Evolutionary conservation across 805 yeast genomes (phyloP), one percentile per base, ranked within the genome.

Genomic region (Vanderwaltozyma verrucispora): DNA sequence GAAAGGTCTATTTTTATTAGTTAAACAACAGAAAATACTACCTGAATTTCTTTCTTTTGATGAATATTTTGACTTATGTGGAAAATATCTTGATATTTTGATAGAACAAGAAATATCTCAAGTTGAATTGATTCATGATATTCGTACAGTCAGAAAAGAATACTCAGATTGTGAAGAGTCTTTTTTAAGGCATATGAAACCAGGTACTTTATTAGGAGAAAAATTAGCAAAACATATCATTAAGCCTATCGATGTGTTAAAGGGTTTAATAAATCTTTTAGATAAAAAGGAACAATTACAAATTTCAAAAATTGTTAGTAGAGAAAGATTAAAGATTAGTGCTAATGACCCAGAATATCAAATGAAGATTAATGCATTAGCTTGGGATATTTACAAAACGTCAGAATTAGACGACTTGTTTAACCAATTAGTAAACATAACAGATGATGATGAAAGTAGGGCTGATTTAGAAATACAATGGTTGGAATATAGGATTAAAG

Each of bases 1-100:
- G 94, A 85, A 83, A 50, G 97, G 97, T 1, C 66, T 79, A 41
- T 60, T 76, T 41, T 69, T 73, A 33, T 56, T 75, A 1, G 43
- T 56, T 11, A 45, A 45, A 28, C 33, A 35, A 1, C 48, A 58
- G 11, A 46, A 48, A 8, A 36, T 46, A 13, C 28, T 56, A 5
- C 53, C 63, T 3, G 69, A 73, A 37, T 63, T 61, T 44, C 49
- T 54, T 4, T 39, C 57, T 2, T 77, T 71, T 54, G 48, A 50
- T 30, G 40, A 53, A 21, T 50, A 45, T 37, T 78, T 80, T 48
- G 48, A 56, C 0, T 64, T 72, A 5, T 51, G 73, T 38, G 65
- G 71, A 2, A 59, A 63, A 4, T 69, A 71, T 42, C 62, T 75
- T 18, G 59, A 64, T 20, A 46, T 67, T 1, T 54, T 72, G 33